Conservation (phyloP, 2,329 filamentous ascomycete genomes). For the Bretziella fagacearum region DNA sequence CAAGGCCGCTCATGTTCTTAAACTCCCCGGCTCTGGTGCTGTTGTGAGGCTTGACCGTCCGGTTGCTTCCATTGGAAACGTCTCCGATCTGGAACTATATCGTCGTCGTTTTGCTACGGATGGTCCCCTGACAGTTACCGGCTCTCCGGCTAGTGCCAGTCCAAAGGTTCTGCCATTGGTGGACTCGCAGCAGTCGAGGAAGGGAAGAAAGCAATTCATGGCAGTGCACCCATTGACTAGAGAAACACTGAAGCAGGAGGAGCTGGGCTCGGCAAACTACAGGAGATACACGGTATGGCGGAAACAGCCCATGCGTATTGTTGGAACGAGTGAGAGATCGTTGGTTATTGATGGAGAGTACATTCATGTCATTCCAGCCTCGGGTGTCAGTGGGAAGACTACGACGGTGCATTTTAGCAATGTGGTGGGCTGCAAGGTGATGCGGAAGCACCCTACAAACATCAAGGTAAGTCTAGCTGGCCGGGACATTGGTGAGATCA, state of each 20-base stretch:
- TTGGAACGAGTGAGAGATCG: slow-evolving; percentile 56
- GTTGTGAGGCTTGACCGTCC: slow-evolving; percentile 62
- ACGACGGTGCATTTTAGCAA: slow-evolving; percentile 71
- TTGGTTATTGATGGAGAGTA: slow-evolving; percentile 74
- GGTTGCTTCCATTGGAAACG: slow-evolving; percentile 60
- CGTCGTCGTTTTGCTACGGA: slow-evolving; percentile 61
- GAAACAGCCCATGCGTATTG: slow-evolving; percentile 68
- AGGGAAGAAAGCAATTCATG: slow-evolving; percentile 24
- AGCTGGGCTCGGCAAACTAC: slow-evolving; percentile 42
- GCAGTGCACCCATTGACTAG: slow-evolving; percentile 51
- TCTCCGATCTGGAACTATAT: slow-evolving; percentile 58
- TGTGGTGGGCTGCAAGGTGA: slow-evolving; percentile 68
- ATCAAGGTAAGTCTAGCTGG: slow-evolving; percentile 44
- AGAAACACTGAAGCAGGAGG: slow-evolving; percentile 42
- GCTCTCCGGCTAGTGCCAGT: slow-evolving; percentile 52
- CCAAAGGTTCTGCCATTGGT: slow-evolving; percentile 44
- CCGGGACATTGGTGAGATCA: not conserved
- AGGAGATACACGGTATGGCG: slow-evolving; percentile 67
- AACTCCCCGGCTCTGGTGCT: slow-evolving; percentile 55
- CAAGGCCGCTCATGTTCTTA: slow-evolving; percentile 63
- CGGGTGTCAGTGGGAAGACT: slow-evolving; percentile 47
- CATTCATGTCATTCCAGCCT: slow-evolving; percentile 64
- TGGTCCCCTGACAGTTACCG: slow-evolving; percentile 48
- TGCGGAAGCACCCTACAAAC: slow-evolving; percentile 61
- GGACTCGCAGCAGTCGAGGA: slow-evolving; percentile 24